Conservation (phyloP, 305 asterid genomes). For the Lippia alba region DNA sequence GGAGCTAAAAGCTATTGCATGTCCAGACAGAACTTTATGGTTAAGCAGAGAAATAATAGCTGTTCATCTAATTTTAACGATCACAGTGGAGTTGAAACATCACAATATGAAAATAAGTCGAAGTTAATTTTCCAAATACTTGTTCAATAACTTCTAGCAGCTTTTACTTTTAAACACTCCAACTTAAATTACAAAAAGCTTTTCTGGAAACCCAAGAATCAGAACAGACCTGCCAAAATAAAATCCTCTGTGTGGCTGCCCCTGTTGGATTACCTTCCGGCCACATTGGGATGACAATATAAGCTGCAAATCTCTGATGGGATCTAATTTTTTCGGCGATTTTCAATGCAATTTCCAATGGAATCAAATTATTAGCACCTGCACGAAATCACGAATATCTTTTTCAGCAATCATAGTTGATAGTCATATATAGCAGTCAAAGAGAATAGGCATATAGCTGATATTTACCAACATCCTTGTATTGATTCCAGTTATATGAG, state of each 20-base stretch:
- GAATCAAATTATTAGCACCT: constrained; percentile 97
- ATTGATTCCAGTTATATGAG: constrained; percentile 83
- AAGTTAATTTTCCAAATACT: too few species aligned
- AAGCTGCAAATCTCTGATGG: constrained; percentile 89
- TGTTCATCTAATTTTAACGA: neutral
- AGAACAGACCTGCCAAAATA: constrained; percentile 89
- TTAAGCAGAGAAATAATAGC: neutral
- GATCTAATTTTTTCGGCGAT: constrained; percentile 85
- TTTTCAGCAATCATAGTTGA: constrained; percentile 2
- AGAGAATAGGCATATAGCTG: neutral
- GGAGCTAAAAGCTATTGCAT: neutral
- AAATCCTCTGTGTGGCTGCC: constrained; percentile 89
- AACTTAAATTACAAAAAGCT: neutral
- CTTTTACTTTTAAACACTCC: neutral
- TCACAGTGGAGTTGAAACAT: neutral
- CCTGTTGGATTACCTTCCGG: constrained; percentile 99
- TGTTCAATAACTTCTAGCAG: neutral
- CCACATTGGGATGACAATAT: constrained; percentile 97
- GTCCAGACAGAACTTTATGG: neutral
- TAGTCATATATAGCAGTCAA: neutral
- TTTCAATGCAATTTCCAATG: constrained; percentile 93
- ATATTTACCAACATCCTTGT: constrained; percentile 77
- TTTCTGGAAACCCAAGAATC: constrained; percentile 2
- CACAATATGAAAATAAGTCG: too few species aligned
- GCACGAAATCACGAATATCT: constrained; percentile 20